A percentile compares a stretch with the other conserved stretches of the same genome.
These are phyloP conservation scores for Russula compacta DNA, from an alignment of 768 basidiomycete genomes.

Conservation along the genomic window DNA sequence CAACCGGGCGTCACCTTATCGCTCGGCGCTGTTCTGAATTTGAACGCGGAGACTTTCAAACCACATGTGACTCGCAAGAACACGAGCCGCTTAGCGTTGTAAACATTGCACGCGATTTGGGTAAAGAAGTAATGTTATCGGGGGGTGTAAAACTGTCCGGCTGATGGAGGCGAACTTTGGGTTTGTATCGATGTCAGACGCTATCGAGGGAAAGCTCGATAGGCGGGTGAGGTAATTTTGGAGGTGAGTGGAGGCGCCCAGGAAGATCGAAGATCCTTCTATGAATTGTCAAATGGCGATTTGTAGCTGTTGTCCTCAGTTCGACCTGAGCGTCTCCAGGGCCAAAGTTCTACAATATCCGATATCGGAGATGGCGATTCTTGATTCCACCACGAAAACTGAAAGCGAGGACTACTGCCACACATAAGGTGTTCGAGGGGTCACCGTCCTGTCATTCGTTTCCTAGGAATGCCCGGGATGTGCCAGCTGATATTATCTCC, in stretches of 20 bases:
- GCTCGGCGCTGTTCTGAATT: not conserved
- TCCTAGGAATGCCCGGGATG: not conserved
- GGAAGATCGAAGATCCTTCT: no score
- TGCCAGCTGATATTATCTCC: not conserved
- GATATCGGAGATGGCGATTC: not conserved
- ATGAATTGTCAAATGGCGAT: no score
- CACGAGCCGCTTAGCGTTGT: not conserved
- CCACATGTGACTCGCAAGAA: not conserved
- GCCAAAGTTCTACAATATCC: not conserved
- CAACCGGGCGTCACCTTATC: not conserved
- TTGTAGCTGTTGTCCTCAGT: not conserved
- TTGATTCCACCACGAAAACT: not conserved
- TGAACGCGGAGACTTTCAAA: not conserved
- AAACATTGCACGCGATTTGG: slow-evolving; percentile 9
- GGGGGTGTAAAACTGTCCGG: no score
- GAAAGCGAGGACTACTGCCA: not conserved
- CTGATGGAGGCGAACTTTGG: no score
- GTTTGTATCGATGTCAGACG: no score
- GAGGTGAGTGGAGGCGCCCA: no score
- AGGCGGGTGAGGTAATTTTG: no score
- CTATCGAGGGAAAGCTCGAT: no score
- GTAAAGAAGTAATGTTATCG: not conserved
- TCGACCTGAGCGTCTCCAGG: not conserved
- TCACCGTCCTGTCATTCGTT: not conserved
- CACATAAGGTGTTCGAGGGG: not conserved